Base-by-base conservation (phyloP, 2,329 filamentous ascomycete genomes). In the Paramyrothecium sp. region DNA sequence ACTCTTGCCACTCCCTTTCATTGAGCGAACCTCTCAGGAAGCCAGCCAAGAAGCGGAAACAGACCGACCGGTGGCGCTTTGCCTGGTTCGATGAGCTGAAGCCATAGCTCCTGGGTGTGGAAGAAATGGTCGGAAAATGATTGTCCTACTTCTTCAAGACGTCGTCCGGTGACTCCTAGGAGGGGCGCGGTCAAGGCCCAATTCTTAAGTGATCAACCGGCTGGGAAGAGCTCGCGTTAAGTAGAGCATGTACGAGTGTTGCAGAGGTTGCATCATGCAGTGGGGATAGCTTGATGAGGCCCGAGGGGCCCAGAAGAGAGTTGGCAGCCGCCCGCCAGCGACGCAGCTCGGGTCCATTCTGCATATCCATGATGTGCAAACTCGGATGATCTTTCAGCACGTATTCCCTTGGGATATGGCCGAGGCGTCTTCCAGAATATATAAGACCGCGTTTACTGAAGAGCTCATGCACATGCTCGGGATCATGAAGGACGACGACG, bases 371-470 rank as follows among this genome's bases (percentile, higher is more conserved):
- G 34, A 69, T 56, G 4, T 64, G 56, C 10, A 61, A 57, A 11
- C 65, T 62, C n/a, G 5, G 17, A 46, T 46, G 41, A 7, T 46
- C 41, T 20, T 46, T 46, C 16, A 67, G 65, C 4, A 71, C 58
- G 33, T 69, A 66, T 22, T 73, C 67, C 10, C 64, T 41, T 16
- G 63, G 56, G 49, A 73, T 62, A 51, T 69, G 63, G 51, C 66
- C 64, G 55, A 65, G 60, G 2, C 73, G 69, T 3, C 75, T 63
- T 2, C 74, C 73, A n/a, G 73, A 74, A 58, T 77, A 78, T 33
- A 72, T 69, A 41, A 54, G 61, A 1, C 72, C 69, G 48, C 71
- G 69, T 56, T 71, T 72, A 23, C 75, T 75, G 20, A 74, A 67
- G 12, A 78, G 63, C 33, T 75, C 73, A 48, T 68, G 66, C 7